Base-by-base conservation (phyloP, 2,329 filamentous ascomycete species). In the Fusarium sp. region DNA sequence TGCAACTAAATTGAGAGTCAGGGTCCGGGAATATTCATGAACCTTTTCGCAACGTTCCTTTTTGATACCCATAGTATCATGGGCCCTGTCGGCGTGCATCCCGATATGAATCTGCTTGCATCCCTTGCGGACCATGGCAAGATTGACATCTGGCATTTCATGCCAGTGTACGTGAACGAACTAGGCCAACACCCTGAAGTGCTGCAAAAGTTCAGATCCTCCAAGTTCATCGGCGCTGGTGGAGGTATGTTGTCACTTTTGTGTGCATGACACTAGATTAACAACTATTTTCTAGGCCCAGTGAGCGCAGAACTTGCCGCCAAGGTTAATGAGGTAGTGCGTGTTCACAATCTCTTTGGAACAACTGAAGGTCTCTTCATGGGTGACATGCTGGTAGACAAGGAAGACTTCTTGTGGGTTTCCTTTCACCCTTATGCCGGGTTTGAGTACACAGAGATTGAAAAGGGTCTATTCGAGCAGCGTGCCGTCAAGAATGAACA, bases 231-330 rank as follows among this genome's bases (percentile, higher is more conserved):
- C 2, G 45, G 45, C 30, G 45, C 45, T 20, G 45, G 27, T 1
- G 45, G 45, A 48, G 27, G 45, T 48, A 32, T 3, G 14, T 20
- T 20, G 3, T 0, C 14, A 15, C 5, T 11, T 15, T 14, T 20
- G 0, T 4, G 7, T 3, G 9, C 6, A 3, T 20, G 3, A 5
- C 2, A 6, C 18, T 6, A 6, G 5, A 18, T 12, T 48, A 8
- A 48, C 18, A 7, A n/a, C 6, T 20, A 9, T 48, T 27, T 32
- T 32, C 8, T 7, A 48, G 45, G 45, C 0, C 45, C 45, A 8
- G 45, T 48, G 0, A 48, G 45, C 14, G n/a, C 45, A 8, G 45
- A 32, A 5, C 45, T 48, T 5, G 45, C 45, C 4, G 45, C 27
- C 0, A 48, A 48, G 27, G 45, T 48, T 4, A 48, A 32, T 12